These are phyloP conservation scores for Geoglossum glabrum DNA, from an alignment of 495 filamentous ascomycete species.

Conservation along the genomic window DNA sequence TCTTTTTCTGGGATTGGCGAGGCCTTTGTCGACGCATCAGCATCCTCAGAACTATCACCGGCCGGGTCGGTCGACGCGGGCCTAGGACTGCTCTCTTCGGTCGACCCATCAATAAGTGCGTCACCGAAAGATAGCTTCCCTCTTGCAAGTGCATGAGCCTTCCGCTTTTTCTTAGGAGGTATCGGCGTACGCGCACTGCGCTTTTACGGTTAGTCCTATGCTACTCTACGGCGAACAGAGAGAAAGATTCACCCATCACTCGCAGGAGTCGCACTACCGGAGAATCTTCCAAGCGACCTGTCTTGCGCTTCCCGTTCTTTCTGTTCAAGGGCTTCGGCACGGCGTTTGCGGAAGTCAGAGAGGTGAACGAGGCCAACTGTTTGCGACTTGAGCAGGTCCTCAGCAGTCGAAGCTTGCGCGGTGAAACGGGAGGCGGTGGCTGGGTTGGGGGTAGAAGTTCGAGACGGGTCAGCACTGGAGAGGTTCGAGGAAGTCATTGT, in stretches of 20 bases:
- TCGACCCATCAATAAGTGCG: background rate
- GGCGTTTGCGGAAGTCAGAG: constrained; percentile 89
- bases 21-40: constrained; percentile 2
- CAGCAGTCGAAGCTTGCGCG: constrained; percentile 56
- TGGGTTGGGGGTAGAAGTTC: constrained; percentile 27
- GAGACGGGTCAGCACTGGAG: constrained; percentile 9
- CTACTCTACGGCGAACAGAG: background rate
- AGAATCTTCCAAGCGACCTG: constrained; percentile 29
- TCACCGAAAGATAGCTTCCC: constrained; percentile 47
- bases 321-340: constrained; percentile 82
- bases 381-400: constrained; percentile 77
- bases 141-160: constrained; percentile 25
- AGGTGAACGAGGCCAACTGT: constrained; percentile 87
- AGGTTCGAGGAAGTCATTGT: constrained; percentile 13
- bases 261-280: constrained; percentile 31
- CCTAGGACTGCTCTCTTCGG: background rate
- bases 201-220: constrained; percentile 25
- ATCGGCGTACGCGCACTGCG: constrained; percentile 26
- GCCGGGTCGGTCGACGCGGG: constrained; percentile 25
- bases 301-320: constrained; percentile 66
- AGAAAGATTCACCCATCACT: constrained; percentile 23
- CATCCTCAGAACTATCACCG: constrained; percentile 21
- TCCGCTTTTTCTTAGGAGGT: constrained; percentile 48
- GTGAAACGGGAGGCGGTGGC: constrained; percentile 42
- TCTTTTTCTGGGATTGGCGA: background rate